Conservation (phyloP, 202 grass and related monocot species). For the Cymbopogon flexuosus region DNA sequence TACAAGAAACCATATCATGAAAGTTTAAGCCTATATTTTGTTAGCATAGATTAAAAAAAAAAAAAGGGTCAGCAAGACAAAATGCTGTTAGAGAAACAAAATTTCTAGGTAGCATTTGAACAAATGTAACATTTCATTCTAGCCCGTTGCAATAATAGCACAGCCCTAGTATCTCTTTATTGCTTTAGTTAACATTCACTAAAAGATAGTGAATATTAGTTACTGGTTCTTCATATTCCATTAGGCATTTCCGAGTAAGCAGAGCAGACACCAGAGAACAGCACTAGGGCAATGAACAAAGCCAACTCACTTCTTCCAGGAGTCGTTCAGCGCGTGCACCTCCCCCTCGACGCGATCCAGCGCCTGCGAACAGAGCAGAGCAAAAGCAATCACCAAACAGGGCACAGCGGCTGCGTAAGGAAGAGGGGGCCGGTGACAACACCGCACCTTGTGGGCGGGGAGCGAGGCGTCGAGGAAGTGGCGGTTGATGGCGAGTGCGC, state of each 20-base stretch:
- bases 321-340: conserved; percentile 66
- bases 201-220: not conserved
- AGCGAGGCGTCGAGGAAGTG: conserved; percentile 89
- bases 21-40: not conserved
- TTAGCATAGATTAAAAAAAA: not conserved
- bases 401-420: not conserved
- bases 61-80: not conserved
- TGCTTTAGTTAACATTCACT: not conserved
- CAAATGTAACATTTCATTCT: not conserved
- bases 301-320: conserved; percentile 76
- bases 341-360: conserved; percentile 87
- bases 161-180: not conserved
- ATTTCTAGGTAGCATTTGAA: not conserved
- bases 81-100: not conserved
- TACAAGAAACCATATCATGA: not conserved
- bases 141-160: not conserved
- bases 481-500: conserved; percentile 77
- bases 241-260: conserved; percentile 10
- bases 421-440: not conserved
- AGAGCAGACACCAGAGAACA: conserved; percentile 11
- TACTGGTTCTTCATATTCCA: not conserved
- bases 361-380: conserved; percentile 48
- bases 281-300: not conserved
- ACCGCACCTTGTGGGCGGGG: conserved; percentile 56
- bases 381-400: conserved; percentile 22